Percentiles rank a stretch among this genome's conserved stretches.
phyloP scores from a whole-genome alignment of 345 rosid genomes.

The Boechera stricta region DNA sequence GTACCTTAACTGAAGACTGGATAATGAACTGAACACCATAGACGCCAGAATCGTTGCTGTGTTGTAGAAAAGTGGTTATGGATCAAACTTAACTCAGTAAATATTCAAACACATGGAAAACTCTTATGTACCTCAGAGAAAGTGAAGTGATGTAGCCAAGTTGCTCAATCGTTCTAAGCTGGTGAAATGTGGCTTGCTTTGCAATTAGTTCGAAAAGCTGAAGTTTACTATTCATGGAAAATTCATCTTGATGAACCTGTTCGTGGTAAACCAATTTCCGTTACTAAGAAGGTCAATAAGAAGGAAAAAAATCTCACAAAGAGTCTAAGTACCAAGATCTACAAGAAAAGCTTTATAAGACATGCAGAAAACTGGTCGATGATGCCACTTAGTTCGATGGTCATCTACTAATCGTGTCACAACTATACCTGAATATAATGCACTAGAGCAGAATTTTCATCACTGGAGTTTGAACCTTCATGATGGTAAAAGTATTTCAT shows the following conservation, averaged over 20 bases:
- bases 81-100: background rate
- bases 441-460: constrained; percentile 80
- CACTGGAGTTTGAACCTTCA: constrained; percentile 69
- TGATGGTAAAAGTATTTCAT: constrained; percentile 55
- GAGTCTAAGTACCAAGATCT: background rate
- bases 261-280: constrained; percentile 2
- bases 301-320: background rate
- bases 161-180: constrained; percentile 91
- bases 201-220: constrained; percentile 72
- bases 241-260: constrained; percentile 85
- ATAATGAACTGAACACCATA: constrained; percentile 74
- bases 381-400: background rate
- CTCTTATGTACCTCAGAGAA: constrained; percentile 56
- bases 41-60: constrained; percentile 67
- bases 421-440: constrained; percentile 85
- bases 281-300: background rate
- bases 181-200: constrained; percentile 85
- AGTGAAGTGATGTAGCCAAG: constrained; percentile 84
- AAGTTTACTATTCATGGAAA: constrained; percentile 66
- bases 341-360: constrained; percentile 10
- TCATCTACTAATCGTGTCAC: background rate
- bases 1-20: constrained; percentile 81
- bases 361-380: constrained; percentile 1
- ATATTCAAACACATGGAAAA: background rate
- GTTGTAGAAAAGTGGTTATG: constrained; percentile 31